phyloP scores from a whole-genome alignment of 2,329 filamentous ascomycete genomes.

The Fusarium buxicola region DNA sequence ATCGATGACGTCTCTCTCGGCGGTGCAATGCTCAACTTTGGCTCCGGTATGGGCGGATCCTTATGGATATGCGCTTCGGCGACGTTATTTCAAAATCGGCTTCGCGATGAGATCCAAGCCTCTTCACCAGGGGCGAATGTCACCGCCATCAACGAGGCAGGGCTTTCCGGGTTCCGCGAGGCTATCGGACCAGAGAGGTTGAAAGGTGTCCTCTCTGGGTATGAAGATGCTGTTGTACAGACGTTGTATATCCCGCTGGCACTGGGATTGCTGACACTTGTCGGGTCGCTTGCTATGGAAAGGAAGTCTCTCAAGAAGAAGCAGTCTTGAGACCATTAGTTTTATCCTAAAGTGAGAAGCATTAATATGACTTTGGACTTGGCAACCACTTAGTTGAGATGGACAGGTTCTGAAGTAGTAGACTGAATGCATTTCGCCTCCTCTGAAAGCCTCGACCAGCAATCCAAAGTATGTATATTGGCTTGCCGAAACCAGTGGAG shows the following conservation, averaged over 20 bases:
- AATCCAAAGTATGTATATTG: no score
- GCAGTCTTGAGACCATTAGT: constrained; percentile 8
- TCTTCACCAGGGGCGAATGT: constrained; percentile 22
- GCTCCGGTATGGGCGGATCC: constrained; percentile 37
- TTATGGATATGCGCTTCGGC: constrained; percentile 44
- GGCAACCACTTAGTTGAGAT: no score
- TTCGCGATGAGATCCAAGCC: constrained; percentile 28
- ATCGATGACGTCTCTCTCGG: constrained; percentile 40
- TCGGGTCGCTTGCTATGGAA: constrained; percentile 40
- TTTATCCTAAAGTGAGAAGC: no score
- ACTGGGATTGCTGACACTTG: constrained; percentile 29
- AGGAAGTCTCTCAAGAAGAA: constrained; percentile 42
- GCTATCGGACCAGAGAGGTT: constrained; percentile 23
- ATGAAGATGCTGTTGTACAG: constrained; percentile 40
- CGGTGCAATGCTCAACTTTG: constrained; percentile 41
- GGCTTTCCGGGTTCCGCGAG: constrained; percentile 31
- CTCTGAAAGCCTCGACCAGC: no score
- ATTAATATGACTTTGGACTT: no score
- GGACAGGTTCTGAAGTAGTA: no score
- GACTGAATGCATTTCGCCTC: no score
- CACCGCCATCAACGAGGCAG: constrained; percentile 17
- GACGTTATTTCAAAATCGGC: constrained; percentile 39
- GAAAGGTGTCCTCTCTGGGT: constrained; percentile 29
- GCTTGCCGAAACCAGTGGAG: no score
- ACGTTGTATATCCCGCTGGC: constrained; percentile 40